Conservation (phyloP, 331 rosid species). For the Erythrophleum ivorense region DNA sequence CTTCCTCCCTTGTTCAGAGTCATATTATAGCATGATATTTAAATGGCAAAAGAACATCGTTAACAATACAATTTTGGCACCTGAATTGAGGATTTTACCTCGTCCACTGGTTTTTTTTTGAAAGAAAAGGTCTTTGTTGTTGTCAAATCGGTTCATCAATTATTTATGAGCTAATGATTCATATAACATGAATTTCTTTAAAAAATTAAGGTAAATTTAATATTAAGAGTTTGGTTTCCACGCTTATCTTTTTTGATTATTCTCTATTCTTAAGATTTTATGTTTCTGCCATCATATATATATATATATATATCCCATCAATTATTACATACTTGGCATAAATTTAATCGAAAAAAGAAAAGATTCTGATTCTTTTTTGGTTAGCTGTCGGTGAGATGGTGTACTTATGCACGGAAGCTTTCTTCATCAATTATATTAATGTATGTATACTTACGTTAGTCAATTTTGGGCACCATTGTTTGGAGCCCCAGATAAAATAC, state of each 20-base stretch:
- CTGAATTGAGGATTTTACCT: neutral
- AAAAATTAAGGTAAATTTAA: too few relatives aligned
- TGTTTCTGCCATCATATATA: neutral
- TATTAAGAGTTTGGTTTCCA: neutral
- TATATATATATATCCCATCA: neutral
- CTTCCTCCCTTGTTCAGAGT: too few relatives aligned
- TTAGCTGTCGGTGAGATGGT: slow-evolving; percentile 39
- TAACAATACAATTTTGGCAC: neutral
- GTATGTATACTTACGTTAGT: neutral
- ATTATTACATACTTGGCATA: neutral
- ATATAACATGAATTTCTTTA: neutral
- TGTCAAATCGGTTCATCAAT: slow-evolving; percentile 12
- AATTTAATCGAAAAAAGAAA: neutral
- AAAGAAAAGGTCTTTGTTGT: neutral
- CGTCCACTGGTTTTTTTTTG: too few relatives aligned
- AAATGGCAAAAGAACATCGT: neutral
- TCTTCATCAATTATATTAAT: neutral
- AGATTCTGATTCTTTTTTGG: neutral
- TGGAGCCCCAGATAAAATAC: neutral
- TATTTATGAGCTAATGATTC: neutral
- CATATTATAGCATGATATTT: neutral
- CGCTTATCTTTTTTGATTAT: too few relatives aligned
- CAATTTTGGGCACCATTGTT: neutral
- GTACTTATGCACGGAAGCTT: slow-evolving; percentile 17
- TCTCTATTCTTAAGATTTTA: too few relatives aligned